Base-by-base conservation (phyloP, 208 protist genomes). In the Trypanosoma melophagium region DNA sequence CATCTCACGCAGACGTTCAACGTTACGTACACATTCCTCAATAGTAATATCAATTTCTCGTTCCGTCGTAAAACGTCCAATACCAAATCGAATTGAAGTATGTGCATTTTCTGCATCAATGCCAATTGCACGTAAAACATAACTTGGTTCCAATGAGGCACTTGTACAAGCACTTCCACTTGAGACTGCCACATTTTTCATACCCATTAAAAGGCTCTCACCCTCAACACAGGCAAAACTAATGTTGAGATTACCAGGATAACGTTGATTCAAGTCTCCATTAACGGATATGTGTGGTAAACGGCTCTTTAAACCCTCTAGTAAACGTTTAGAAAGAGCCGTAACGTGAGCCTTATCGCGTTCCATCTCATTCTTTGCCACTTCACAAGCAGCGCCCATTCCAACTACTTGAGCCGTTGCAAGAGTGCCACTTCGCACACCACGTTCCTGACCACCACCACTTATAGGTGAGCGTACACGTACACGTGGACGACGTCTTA, bases 211-310 rank as follows among this genome's bases (percentile, higher is more conserved):
- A 42, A 99, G 72, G 42, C 89, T 97, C 79, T 99, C 98, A 41
- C 99, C 99, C 85, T 99, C 99, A 7, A 99, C 98, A 69, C 97
- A 99, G 0, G 94, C 88, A 79, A 99, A 99, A 35, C 96, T 99
- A 47, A 99, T 82, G 86, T 99, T 99, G 13, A 99, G 73, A 77
- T 97, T 99, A 51, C 98, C 98, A 21, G 81, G 87, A 68, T 98
- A 99, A 22, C 96, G 87, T 3, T 78, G 50, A 72, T 95, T 78
- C 22, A 79, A 0, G 70, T 98, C 97, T 54, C 98, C 98, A 76
- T 99, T 99, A 51, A 98, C 66, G 31, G 87, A 77, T 45, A 99
- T 81, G 65, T 98, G 79, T 5, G 86, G 58, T 14, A 98, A 68
- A 24, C 86, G 87, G 49, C 58, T 70, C 50, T 86, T 55, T 55